phyloP scores from a whole-genome alignment of 225 moss, liverwort and hornwort genomes.

The Sphagnum tenellum region DNA sequence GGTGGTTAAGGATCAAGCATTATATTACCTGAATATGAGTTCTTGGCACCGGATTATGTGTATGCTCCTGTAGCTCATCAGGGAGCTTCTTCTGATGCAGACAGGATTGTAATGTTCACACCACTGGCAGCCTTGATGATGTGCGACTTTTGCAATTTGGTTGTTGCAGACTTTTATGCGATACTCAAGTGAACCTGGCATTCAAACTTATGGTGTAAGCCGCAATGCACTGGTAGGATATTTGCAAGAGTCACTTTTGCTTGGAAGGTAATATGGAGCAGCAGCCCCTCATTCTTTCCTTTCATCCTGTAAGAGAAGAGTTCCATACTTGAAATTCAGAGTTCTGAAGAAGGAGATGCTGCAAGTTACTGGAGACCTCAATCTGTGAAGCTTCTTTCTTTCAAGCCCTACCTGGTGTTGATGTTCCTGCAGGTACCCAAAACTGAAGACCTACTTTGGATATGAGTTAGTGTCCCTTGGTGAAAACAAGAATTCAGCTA shows the following conservation, averaged over 20 bases:
- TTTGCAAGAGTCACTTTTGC: slow-evolving; percentile 28
- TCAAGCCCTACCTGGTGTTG: not conserved
- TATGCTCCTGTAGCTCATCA: not conserved
- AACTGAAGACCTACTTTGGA: slow-evolving; percentile 41
- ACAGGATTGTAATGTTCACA: no score
- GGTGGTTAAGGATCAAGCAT: not conserved
- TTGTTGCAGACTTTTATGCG: slow-evolving; percentile 20
- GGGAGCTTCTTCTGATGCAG: not conserved
- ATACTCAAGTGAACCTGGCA: slow-evolving; percentile 31
- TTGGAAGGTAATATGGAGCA: slow-evolving; percentile 17
- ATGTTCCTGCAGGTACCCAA: slow-evolving; percentile 13
- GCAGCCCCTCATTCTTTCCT: not conserved
- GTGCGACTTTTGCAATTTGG: no score
- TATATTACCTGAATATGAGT: not conserved
- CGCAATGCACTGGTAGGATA: slow-evolving; percentile 41
- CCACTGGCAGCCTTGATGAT: not conserved
- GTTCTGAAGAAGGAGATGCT: no score
- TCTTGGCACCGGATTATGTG: not conserved
- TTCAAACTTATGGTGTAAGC: slow-evolving; percentile 29
- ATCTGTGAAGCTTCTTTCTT: not conserved
- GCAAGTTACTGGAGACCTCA: not conserved
- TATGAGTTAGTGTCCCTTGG: slow-evolving; percentile 40
- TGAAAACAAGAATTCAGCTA: slow-evolving; percentile 21
- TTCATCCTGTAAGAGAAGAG: no score
- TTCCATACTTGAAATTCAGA: no score